Percentiles rank a stretch among this genome's conserved stretches.
phyloP scores from a whole-genome alignment of 192 early-diverging fungal species.

The Coemansia sp. region DNA sequence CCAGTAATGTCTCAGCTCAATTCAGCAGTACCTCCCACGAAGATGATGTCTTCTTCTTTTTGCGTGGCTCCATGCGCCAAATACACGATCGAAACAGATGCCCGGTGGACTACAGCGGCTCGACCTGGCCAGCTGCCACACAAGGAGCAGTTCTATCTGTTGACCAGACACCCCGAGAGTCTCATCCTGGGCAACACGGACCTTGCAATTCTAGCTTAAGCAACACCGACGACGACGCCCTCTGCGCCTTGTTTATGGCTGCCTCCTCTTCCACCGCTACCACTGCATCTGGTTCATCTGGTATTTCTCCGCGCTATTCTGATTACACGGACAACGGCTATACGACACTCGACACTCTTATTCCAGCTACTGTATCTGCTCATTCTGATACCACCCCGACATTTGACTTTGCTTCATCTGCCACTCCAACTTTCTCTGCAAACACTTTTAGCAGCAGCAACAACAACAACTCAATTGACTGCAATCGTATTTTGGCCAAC shows the following conservation, averaged over 20 bases:
- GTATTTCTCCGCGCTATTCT: constrained; percentile 13
- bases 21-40: constrained; percentile 7
- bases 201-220: not conserved
- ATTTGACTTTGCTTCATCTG: constrained; percentile 5
- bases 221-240: constrained; percentile 26
- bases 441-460: constrained; percentile 8
- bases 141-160: not conserved
- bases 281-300: not conserved
- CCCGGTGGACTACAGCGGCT: not conserved
- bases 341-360: constrained; percentile 20
- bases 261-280: constrained; percentile 13
- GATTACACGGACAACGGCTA: constrained; percentile 44
- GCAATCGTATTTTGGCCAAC: not conserved
- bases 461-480: constrained; percentile 1
- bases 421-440: not conserved
- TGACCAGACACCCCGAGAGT: not conserved
- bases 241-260: constrained; percentile 24
- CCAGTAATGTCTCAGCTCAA: constrained; percentile 9
- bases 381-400: not conserved
- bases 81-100: constrained; percentile 28
- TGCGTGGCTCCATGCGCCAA: constrained; percentile 45
- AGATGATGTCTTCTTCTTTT: constrained; percentile 48
- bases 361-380: constrained; percentile 1
- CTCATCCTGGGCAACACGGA: not conserved
- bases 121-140: not conserved